A percentile compares a stretch with the other conserved stretches of the same genome.
phyloP scores from a whole-genome alignment of 345 rosid genomes.

The Adansonia digitata region DNA sequence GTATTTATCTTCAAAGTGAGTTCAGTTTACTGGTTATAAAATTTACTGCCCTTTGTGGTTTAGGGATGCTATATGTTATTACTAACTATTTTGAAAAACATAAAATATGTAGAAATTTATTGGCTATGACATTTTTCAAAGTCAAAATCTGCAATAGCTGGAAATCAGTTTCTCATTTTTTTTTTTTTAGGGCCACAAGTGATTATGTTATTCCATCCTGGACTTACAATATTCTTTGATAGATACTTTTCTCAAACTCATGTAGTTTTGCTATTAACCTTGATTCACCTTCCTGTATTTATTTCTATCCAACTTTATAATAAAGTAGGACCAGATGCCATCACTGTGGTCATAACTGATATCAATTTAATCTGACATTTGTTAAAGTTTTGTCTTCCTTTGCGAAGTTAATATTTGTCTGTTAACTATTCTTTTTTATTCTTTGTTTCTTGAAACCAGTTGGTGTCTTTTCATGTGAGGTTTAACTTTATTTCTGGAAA shows the following conservation, averaged over 20 bases:
- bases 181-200: neutral
- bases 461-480: neutral
- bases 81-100: neutral
- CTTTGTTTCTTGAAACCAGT: neutral
- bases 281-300: neutral
- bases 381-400: neutral
- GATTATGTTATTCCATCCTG: neutral
- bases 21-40: slow-evolving; percentile 15
- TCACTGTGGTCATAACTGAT: neutral
- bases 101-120: neutral
- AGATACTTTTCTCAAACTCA: neutral
- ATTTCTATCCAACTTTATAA: neutral
- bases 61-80: neutral
- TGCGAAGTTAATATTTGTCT: neutral
- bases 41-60: neutral
- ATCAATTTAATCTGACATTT: neutral
- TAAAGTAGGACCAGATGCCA: neutral
- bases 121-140: neutral
- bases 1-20: slow-evolving; percentile 94
- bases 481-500: neutral
- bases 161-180: neutral
- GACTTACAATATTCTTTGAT: neutral
- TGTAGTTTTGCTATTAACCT: neutral
- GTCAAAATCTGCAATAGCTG: neutral
- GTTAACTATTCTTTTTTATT: neutral